Base-by-base conservation (phyloP, 768 basidiomycete genomes). In the Termitomyces sp. region DNA sequence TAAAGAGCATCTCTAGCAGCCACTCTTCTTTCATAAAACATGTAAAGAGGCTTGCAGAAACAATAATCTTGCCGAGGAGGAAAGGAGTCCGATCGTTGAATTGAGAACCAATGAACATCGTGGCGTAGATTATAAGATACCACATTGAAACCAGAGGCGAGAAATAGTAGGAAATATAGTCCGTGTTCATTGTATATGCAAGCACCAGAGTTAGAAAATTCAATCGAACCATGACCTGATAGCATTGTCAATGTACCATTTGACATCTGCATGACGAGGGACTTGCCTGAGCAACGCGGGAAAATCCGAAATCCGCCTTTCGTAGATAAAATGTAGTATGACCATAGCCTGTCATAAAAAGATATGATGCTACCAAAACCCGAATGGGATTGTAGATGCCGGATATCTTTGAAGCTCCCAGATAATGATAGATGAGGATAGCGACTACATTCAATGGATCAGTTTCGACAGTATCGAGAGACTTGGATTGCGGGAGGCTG, bases 331-430 rank as follows among this genome's bases (percentile, higher is more conserved):
- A 97, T 44, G 80, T 88, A 10, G 88, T 88, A 65, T 93, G 91
- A 17, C 91, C 88, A 74, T 93, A 97, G 43, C 93, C 93, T 22
- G 90, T 90, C 92, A 95, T 92, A 71, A 93, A 95, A 17, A 94
- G 76, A 67, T 93, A 94, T 2, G 90, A 80, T 14, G 93, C 91
- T 21, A 97, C 93, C 32, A 95, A 76, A 26, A 90, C 87, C 47
- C 93, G 85, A 43, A 95, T 84, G 38, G 89, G 88, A 65, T 96
- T 95, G 72, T 96, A 96, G 55, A 96, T 92, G n/a, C 90, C 90
- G 10, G 88, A 87, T 55, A 93, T 79, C 70, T 89, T 89, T 24
- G 92, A 93, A n/a, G 87, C 93, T 21, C 90, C 90, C 41, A 87
- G 71, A 69, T 93, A 93, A 70, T 96, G 93, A 65, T 97, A 96